phyloP scores from a whole-genome alignment of 495 filamentous ascomycete species.

The Xylaria curta region DNA sequence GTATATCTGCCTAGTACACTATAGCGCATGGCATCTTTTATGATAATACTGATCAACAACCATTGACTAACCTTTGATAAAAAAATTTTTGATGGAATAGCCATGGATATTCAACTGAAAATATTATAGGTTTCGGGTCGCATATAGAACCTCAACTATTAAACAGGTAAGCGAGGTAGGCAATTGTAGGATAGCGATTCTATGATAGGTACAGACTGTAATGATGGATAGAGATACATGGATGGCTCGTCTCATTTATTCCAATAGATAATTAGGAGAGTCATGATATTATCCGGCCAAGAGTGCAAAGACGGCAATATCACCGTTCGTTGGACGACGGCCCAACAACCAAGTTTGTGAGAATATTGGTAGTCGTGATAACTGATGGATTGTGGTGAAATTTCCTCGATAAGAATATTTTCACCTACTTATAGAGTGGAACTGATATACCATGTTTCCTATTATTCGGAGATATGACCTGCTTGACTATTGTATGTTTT shows the following conservation, averaged over 20 bases:
- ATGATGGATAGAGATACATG: background rate
- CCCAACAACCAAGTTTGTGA: background rate
- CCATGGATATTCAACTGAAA: background rate
- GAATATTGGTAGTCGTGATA: background rate
- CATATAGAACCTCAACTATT: background rate
- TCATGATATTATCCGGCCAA: background rate
- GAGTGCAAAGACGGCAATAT: conserved; percentile 10
- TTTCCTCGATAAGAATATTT: background rate
- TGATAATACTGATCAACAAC: background rate
- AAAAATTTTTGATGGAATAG: background rate
- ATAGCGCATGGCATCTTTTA: background rate
- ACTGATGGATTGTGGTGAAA: background rate
- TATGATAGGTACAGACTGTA: background rate
- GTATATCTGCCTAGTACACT: background rate
- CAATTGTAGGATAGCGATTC: background rate
- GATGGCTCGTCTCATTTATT: background rate
- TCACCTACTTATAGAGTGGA: background rate
- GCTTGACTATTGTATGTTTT: background rate
- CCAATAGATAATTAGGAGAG: background rate
- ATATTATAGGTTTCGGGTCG: background rate
- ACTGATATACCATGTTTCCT: conserved; percentile 1
- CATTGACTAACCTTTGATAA: background rate
- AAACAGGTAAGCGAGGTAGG: background rate
- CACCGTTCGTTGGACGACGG: background rate
- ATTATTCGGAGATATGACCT: background rate